phyloP scores from a whole-genome alignment of 2,329 filamentous ascomycete genomes.

The Microdochium trichocladiopsis region DNA sequence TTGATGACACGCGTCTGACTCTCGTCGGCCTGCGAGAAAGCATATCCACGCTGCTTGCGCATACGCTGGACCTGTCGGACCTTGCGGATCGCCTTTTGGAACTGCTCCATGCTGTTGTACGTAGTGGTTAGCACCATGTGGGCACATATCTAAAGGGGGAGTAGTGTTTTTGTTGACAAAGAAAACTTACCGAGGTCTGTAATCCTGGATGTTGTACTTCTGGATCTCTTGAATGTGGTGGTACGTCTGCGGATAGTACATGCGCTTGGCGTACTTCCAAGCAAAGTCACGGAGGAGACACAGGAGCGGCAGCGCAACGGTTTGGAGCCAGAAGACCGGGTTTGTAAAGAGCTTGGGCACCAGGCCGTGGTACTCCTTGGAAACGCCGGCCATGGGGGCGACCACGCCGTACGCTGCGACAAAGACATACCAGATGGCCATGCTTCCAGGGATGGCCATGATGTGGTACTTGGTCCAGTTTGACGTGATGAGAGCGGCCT shows the following conservation, averaged over 20 bases:
- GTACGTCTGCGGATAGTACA: slow-evolving; percentile 94
- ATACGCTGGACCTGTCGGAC: slow-evolving; percentile 97
- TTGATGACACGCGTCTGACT: slow-evolving; percentile 91
- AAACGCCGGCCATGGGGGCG: slow-evolving; percentile 75
- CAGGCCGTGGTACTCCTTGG: slow-evolving; percentile 77
- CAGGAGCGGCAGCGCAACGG: slow-evolving; percentile 68
- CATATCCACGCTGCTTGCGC: slow-evolving; percentile 98
- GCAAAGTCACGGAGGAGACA: slow-evolving; percentile 84
- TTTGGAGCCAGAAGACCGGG: slow-evolving; percentile 87
- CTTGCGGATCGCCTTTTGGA: slow-evolving; percentile 98
- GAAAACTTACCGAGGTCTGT: slow-evolving; percentile 72
- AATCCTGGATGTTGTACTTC: slow-evolving; percentile 99
- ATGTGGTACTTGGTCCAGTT: slow-evolving; percentile 99
- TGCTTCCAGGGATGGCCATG: slow-evolving; percentile 87
- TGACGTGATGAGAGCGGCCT: slow-evolving; percentile 89
- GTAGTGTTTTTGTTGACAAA: slow-evolving; percentile 4
- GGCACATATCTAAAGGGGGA: background rate
- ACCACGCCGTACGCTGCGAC: slow-evolving; percentile 81
- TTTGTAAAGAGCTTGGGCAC: slow-evolving; percentile 74
- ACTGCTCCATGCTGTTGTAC: slow-evolving; percentile 83
- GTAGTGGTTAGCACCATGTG: slow-evolving; percentile 2
- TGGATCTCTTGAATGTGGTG: slow-evolving; percentile 99
- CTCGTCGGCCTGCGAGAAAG: slow-evolving; percentile 96
- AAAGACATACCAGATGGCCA: slow-evolving; percentile 87
- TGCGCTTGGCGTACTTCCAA: slow-evolving; percentile 96